Conservation (phyloP, 2,329 filamentous ascomycete species). For the Aspergillus versicolor region DNA sequence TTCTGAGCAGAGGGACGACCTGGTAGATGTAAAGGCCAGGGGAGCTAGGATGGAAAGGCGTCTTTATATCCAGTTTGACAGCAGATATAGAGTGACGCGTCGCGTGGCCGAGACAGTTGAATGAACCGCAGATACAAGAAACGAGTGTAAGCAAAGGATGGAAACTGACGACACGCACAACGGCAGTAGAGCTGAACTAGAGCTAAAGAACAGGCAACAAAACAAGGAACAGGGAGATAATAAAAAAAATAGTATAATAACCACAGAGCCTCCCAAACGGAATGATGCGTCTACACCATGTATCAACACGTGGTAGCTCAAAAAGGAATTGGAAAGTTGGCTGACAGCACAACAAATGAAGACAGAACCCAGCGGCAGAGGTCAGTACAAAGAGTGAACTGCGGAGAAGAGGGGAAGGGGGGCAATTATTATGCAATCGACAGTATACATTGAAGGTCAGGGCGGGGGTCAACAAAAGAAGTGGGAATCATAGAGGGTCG, state of each 20-base stretch:
- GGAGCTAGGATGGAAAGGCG: conserved; percentile 5
- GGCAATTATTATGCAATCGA: conserved; percentile 18
- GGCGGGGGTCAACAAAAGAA: conserved; percentile 10
- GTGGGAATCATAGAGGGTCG: conserved; percentile 13
- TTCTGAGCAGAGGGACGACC: neutral
- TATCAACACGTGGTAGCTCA: conserved; percentile 26
- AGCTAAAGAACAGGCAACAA: conserved; percentile 8
- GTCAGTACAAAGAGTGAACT: conserved; percentile 14
- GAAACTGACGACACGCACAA: conserved; percentile 7
- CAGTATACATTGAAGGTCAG: conserved; percentile 26
- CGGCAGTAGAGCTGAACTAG: conserved; percentile 6
- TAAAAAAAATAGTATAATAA: conserved; percentile 19
- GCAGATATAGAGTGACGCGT: conserved; percentile 18
- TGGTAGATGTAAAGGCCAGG: conserved; percentile 7
- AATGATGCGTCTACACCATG: conserved; percentile 28
- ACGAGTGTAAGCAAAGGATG: conserved; percentile 9
- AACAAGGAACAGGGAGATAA: conserved; percentile 11
- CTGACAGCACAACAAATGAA: conserved; percentile 17
- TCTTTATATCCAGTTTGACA: conserved; percentile 10
- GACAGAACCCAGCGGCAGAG: conserved; percentile 8
- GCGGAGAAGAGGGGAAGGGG: conserved; percentile 13
- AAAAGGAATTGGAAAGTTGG: conserved; percentile 17
- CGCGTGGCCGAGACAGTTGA: conserved; percentile 15
- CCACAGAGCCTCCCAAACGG: conserved; percentile 33
- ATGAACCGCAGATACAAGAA: conserved; percentile 1